Evolutionary conservation across 176 grass and related monocot genomes (phyloP).

Genomic region (Aechmea fasciata): DNA sequence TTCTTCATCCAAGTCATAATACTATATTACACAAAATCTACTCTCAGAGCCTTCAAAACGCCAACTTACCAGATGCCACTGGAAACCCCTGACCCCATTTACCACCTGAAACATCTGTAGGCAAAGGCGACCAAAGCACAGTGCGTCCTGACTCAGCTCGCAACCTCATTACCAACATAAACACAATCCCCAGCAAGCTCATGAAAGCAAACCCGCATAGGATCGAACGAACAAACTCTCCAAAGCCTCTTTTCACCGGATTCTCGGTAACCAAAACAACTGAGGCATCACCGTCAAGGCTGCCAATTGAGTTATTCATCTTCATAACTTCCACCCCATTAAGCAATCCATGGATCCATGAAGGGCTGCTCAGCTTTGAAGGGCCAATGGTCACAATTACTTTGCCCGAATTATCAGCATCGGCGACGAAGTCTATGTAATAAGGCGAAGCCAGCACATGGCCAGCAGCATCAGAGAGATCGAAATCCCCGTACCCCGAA

Average conservation of each 20-base stretch:
- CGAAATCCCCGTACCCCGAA: conserved; percentile 56
- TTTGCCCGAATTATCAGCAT: conserved; percentile 32
- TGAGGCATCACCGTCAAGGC: conserved; percentile 49
- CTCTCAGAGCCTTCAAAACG: not conserved
- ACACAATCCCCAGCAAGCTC: conserved; percentile 36
- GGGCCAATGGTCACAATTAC: conserved; percentile 54
- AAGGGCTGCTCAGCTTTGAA: conserved; percentile 29
- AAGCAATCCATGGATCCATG: conserved; percentile 51
- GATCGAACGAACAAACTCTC: conserved; percentile 57
- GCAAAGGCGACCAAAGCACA: not conserved
- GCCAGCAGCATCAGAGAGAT: conserved; percentile 46
- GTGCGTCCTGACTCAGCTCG: conserved; percentile 38
- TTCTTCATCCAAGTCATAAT: not conserved
- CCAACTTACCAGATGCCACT: not conserved
- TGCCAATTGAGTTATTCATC: conserved; percentile 59
- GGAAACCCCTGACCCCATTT: not conserved
- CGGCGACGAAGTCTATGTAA: conserved; percentile 78
- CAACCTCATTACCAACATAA: conserved; percentile 53
- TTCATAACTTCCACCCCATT: conserved; percentile 98
- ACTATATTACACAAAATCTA: not conserved
- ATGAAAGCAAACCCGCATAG: conserved; percentile 61
- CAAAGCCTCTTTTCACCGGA: conserved; percentile 42
- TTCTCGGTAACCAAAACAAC: conserved; percentile 36
- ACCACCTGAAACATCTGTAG: not conserved
- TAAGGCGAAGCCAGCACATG: conserved; percentile 56